Conservation (phyloP, 768 basidiomycete species). For the Suillus ampliporus region DNA sequence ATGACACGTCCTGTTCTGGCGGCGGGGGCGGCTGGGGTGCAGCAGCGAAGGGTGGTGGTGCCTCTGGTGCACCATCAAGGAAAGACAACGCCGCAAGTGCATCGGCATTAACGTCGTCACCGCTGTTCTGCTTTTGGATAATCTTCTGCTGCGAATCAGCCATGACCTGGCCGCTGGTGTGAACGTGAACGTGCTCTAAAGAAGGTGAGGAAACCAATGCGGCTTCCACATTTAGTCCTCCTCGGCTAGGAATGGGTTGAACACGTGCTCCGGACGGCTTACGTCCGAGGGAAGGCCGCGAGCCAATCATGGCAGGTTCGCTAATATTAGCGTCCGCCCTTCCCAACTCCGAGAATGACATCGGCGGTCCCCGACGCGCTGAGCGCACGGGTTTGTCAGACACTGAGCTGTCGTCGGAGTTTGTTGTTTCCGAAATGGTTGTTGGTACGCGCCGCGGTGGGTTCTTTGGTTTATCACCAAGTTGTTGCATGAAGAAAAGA, state of each 20-base stretch:
- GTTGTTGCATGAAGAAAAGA: conserved; percentile 72
- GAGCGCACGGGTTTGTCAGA: conserved; percentile 35
- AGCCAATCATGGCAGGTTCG: conserved; percentile 44
- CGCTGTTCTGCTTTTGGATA: conserved; percentile 27
- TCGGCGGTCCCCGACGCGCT: conserved; percentile 23
- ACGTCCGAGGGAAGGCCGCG: conserved; percentile 53
- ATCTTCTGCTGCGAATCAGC: conserved; percentile 20
- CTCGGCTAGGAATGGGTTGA: conserved; percentile 44
- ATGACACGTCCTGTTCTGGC: conserved; percentile 32
- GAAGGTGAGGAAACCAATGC: conserved; percentile 46
- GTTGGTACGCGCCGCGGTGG: conserved; percentile 48
- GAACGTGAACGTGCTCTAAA: conserved; percentile 33
- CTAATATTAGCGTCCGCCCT: conserved; percentile 30
- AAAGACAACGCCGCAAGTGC: conserved; percentile 82
- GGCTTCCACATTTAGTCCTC: conserved; percentile 41
- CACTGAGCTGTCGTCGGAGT: conserved; percentile 42
- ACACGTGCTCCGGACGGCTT: conserved; percentile 89
- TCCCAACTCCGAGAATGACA: conserved; percentile 20
- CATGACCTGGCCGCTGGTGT: conserved; percentile 41
- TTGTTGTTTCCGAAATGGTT: conserved; percentile 49
- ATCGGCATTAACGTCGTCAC: conserved; percentile 65
- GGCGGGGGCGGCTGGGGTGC: conserved; percentile 24
- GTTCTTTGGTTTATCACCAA: conserved; percentile 39
- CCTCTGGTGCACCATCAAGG: conserved; percentile 51
- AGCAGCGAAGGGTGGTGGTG: conserved; percentile 17